Evolutionary conservation across 1,139 yeast genomes (phyloP).

Genomic region (Komagataea norvegica): DNA sequence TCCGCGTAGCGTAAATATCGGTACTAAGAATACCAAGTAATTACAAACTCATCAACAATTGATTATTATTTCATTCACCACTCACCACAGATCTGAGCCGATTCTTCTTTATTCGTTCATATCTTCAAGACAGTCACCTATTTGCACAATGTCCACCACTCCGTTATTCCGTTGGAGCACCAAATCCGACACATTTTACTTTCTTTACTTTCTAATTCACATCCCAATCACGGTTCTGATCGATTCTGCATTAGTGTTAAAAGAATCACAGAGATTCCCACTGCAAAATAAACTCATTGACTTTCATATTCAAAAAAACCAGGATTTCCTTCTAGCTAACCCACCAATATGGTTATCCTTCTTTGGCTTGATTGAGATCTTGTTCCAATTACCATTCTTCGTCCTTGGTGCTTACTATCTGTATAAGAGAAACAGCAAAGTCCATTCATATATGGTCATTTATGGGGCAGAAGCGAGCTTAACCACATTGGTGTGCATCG

Average conservation of each 20-base stretch:
- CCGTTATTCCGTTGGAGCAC: conserved; percentile 19
- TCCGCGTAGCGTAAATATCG: background rate
- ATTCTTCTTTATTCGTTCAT: background rate
- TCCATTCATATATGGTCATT: conserved; percentile 49
- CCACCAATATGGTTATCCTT: conserved; percentile 66
- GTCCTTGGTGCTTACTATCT: conserved; percentile 34
- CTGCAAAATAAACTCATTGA: conserved; percentile 46
- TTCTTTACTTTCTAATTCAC: conserved; percentile 52
- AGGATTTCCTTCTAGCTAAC: conserved; percentile 60
- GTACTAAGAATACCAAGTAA: background rate
- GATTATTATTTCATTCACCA: too few relatives aligned
- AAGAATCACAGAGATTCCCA: conserved; percentile 41
- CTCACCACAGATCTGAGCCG: too few relatives aligned
- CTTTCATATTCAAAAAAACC: conserved; percentile 58
- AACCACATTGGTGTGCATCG: conserved; percentile 64
- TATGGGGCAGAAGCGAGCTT: conserved; percentile 76
- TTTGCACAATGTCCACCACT: background rate
- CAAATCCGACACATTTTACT: conserved; percentile 47
- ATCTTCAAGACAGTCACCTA: background rate
- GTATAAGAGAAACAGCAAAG: conserved; percentile 25
- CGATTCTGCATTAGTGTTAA: conserved; percentile 70
- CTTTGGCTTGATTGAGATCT: conserved; percentile 67
- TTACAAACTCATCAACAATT: background rate
- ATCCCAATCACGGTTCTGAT: conserved; percentile 70
- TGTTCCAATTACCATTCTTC: conserved; percentile 77